Evolutionary conservation across 352 stramenopile genomes (phyloP), one percentile per base, ranked within the genome.

Genomic region (Globisporangium abappressorium): DNA sequence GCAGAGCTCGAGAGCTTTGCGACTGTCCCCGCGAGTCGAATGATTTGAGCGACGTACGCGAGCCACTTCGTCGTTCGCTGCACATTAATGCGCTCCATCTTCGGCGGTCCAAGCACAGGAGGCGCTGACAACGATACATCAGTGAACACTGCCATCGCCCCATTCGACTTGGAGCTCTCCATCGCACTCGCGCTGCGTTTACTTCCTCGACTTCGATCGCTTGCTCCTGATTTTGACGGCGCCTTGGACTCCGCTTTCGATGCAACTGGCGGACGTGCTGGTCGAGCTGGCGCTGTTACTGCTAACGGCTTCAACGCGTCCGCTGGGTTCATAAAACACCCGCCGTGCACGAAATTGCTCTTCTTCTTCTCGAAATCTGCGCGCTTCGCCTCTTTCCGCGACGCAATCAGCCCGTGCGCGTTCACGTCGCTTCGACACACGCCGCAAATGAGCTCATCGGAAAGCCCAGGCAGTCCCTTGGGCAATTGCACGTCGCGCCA

Each of bases 71-170:
- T 86, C 46, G 86, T 94, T 22, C 85, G 80, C 58, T 89, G 83
- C 14, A 93, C 84, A 57, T 93, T 91, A 53, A 94, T 85, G 38
- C 82, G 78, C 47, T 94, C 86, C 84, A 94, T 88, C 62, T 93
- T 94, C 0, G 74, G 83, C 0, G 86, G 83, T 1, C 64, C 74
- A 36, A 92, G 58, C 7, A 68, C 59, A 41, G 73, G 64, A 20
- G 76, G 59, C 8, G 64, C 65, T 30, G 47, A 57, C 11, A 18
- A 41, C 24, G 61, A 20, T 6, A 34, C 38, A 59, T 43, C 47
- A 28, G 38, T 33, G 5, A 30, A 5, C 1, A 9, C 33, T 9
- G 26, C 18, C 15, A 8, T 6, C 18, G 18, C 43, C 43, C 30
- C 30, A 14, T 22, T 58, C 15, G 15, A 57, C 33, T 41, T 59